Evolutionary conservation across 139 green algal species (phyloP), one percentile per base, ranked within the genome.

Genomic region (Yamagishiella unicocca): DNA sequence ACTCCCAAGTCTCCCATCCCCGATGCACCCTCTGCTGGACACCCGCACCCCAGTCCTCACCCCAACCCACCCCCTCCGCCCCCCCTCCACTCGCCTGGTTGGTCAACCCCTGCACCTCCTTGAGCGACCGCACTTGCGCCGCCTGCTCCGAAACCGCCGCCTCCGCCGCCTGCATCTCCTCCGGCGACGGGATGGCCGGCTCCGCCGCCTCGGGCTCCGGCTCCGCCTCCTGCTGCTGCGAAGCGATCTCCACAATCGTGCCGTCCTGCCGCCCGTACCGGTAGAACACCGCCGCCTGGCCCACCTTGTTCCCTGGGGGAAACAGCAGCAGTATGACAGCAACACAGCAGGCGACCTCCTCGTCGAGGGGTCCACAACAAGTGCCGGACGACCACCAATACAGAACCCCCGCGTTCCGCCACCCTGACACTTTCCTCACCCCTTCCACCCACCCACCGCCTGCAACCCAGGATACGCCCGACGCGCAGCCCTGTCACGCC

Each of bases 211-310:
- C 58, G 27, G 37, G 61, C 42, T 84, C 87, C 17, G 27, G 67
- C n/a, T 71, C 74, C n/a, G n/a, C n/a, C 1, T 33, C 45, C 75
- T 17, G 27, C 4, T 40, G n/a, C 25, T 24, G 53, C 33, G 38
- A 35, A 24, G 35, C 53, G 19, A 83, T 55, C 31, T 70, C 54
- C 2, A 89, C 73, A 19, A 86, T 45, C 31, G 61, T 83, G 4
- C 87, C 91, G 33, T 89, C 87, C 66, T 92, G 78, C 24, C 84
- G 58, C 72, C 92, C 89, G 38, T 92, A 94, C 61, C 84, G 29
- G 37, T 62, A 53, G 76, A 94, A 92, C n/a, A 94, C 82, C 9
- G 73, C 89, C 14, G 87, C 85, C 73, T 93, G 91, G 0, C 91
- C 91, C 62, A 88, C 67, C 71, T 89, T 85, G 29, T 55, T 84